Evolutionary conservation across 257 asterid genomes (phyloP), one percentile per base, ranked within the genome.

Genomic region (Verbena officinalis): DNA sequence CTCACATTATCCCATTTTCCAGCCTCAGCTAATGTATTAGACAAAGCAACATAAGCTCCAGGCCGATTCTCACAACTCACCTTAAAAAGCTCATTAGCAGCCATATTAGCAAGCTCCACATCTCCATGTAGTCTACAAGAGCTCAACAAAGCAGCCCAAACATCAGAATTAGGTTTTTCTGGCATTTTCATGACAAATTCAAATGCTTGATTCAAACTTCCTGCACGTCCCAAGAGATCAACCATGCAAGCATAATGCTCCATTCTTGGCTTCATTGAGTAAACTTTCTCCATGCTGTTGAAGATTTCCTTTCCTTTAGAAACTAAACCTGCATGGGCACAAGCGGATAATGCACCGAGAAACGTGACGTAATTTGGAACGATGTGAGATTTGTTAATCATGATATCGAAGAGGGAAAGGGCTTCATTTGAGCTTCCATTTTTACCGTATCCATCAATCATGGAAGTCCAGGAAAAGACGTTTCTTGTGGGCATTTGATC

Each of bases 401-500:
- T 86, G 55, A 58, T 60, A 64, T 58, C 67, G 24, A 92, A 92
- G 55, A 92, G 93, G 12, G 65, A 65, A 4, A 92, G 83, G 4
- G 96, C 83, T 67, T 83, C 96, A 31, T 66, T 39, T 11, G 98
- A 84, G 53, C 73, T 55, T n/a, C 98, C 95, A 21, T 87, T 92
- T 78, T 85, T 92, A 4, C 98, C 97, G 27, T 89, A 92, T 39
- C 98, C 98, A 52, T 92, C 98, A 38, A 92, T 83, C 97, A 92
- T 86, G 17, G 97, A 92, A 66, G 98, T 87, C 97, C 98, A 86
- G 0, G 98, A 81, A 59, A 83, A 92, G 21, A 92, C 95, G 50
- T 92, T 92, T 69, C 74, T 83, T 36, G 23, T 70, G 1, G 92
- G 88, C 97, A 89, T 92, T 67, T 71, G 22, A 48, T 85, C 81